Base-by-base conservation (phyloP, 257 asterid genomes). In the Solanum sejunctum region DNA sequence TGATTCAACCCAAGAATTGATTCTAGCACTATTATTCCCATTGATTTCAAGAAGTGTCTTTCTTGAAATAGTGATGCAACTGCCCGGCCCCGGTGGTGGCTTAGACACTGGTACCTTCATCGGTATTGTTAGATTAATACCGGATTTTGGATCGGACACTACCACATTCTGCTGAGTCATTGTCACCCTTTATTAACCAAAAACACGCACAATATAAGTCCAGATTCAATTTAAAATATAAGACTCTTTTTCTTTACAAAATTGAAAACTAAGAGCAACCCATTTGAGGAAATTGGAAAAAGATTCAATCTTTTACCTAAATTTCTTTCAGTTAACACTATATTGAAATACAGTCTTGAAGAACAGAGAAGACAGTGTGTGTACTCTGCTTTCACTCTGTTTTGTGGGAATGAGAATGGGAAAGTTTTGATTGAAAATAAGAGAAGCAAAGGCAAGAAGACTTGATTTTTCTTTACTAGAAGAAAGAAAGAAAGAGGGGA, bases 31-130 rank as follows among this genome's bases (percentile, higher is more conserved):
- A 60, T 89, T 91, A 82, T 91, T 88, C 2, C 94, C 97, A 6
- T 93, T 92, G 66, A 91, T 93, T 63, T 93, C 96, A 39, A 92
- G 87, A 5, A 92, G 87, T 28, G 92, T 89, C 90, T 91, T 93
- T 89, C 91, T 91, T 17, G 97, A 90, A 18, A 96, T 91, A 57
- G 91, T 90, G 86, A 93, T 85, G 92, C 91, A 91, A 3, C 89
- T 87, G 0, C 97, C 98, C 3, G 97, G 95, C 3, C 88, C 91
- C 17, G 95, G 88, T 51, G 97, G 98, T n/a, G 97, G 98, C 86
- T 92, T 89, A 0, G 93, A 32, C 16, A 91, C 94, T 0, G 93
- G 23, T 18, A 91, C 94, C 67, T 95, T 92, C 92, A 87, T 90
- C 36, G 93, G 73, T 72, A 89, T 90, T 3, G 93, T 88, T 88